These are phyloP conservation scores for Carnegiea gigantea DNA, from an alignment of 179 eudicot species.

Conservation along the genomic window DNA sequence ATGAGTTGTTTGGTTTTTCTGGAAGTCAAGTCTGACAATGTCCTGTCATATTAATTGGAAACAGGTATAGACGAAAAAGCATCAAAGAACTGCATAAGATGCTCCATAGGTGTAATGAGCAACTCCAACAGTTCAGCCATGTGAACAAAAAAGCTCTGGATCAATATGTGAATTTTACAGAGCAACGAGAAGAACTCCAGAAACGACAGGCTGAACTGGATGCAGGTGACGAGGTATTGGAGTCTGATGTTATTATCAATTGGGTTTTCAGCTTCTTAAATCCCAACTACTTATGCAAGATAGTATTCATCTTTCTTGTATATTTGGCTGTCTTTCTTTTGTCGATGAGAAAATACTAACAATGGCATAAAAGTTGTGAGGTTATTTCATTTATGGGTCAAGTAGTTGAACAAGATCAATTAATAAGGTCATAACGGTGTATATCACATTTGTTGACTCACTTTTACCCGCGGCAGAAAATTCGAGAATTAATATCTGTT, in stretches of 20 bases:
- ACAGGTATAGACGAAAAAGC: slow-evolving; percentile 69
- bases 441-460: not conserved
- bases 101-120: slow-evolving; percentile 93
- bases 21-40: not conserved
- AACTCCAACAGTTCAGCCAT: slow-evolving; percentile 93
- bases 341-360: not conserved
- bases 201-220: slow-evolving; percentile 92
- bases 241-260: slow-evolving; percentile 1
- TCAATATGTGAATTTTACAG: slow-evolving; percentile 94
- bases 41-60: slow-evolving; percentile 9
- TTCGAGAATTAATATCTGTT: slow-evolving; percentile 76
- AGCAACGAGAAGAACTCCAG: slow-evolving; percentile 96
- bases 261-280: slow-evolving; percentile 13
- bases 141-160: slow-evolving; percentile 97
- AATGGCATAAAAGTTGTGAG: slow-evolving; percentile 79
- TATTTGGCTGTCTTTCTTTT: not conserved
- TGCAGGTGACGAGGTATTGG: slow-evolving; percentile 95
- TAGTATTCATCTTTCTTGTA: not conserved
- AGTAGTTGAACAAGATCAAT: not conserved
- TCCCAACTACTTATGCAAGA: not conserved
- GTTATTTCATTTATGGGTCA: slow-evolving; percentile 46
- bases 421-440: not conserved
- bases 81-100: slow-evolving; percentile 79
- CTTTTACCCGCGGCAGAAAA: slow-evolving; percentile 63
- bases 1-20: not conserved